phyloP scores from a whole-genome alignment of 192 early-diverging fungal species.

The Entomortierella chlamydospora region DNA sequence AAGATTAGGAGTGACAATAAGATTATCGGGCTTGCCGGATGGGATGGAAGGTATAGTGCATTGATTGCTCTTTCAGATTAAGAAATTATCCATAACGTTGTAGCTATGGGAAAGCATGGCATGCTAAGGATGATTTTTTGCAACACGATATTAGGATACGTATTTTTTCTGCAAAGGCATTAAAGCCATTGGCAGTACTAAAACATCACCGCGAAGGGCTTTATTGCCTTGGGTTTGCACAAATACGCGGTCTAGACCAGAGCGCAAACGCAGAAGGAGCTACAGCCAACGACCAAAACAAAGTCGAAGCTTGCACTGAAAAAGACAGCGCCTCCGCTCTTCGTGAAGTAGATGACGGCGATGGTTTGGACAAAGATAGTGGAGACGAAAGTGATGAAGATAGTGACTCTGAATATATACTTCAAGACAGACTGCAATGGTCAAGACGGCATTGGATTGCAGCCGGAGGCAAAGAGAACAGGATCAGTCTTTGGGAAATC shows the following conservation, averaged over 20 bases:
- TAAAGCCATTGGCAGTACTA: conserved; percentile 56
- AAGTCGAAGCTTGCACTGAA: no score
- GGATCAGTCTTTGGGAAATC: conserved; percentile 58
- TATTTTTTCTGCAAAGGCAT: conserved; percentile 49
- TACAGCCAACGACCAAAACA: no score
- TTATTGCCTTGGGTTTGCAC: conserved; percentile 48
- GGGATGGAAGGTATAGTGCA: conserved; percentile 60
- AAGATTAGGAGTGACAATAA: conserved; percentile 49
- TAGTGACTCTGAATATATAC: conserved; percentile 22
- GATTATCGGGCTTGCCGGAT: conserved; percentile 54
- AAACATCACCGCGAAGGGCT: conserved; percentile 55
- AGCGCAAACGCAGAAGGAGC: neutral
- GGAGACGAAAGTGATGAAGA: conserved; percentile 7
- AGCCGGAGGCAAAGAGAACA: conserved; percentile 51
- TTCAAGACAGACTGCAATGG: conserved; percentile 11
- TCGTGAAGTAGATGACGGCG: neutral
- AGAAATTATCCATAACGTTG: no score
- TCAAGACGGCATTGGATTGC: conserved; percentile 46
- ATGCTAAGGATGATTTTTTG: no score
- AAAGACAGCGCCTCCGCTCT: neutral
- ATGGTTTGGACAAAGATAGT: neutral
- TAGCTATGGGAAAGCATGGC: no score
- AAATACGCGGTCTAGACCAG: neutral
- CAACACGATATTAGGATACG: conserved; percentile 54
- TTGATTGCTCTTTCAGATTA: no score